Conservation (phyloP, 2,329 filamentous ascomycete species). For the Fusarium bulbicola region DNA sequence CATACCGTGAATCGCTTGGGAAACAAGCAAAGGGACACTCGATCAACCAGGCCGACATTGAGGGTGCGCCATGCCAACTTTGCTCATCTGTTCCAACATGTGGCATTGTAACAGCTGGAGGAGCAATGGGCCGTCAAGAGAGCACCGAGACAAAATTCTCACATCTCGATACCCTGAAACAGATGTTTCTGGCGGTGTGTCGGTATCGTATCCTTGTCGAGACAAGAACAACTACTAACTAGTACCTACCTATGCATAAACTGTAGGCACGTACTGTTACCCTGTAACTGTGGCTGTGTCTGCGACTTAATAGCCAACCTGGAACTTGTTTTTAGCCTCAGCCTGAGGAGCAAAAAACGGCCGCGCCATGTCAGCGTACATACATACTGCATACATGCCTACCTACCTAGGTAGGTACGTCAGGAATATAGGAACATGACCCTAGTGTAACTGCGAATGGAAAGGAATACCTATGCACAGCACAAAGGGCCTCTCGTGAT, state of each 20-base stretch:
- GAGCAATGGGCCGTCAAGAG: not conserved
- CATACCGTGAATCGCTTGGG: not conserved
- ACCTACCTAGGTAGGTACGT: not conserved
- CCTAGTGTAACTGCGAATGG: conserved; percentile 12
- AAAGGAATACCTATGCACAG: not conserved
- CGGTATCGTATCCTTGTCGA: conserved; percentile 19
- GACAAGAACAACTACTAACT: not conserved
- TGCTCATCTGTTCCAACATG: not conserved
- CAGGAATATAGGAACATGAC: conserved; percentile 16
- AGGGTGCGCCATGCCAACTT: not conserved
- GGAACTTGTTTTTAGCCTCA: not conserved
- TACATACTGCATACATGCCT: not conserved
- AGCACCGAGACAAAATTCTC: not conserved
- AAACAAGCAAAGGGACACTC: not conserved
- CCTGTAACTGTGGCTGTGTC: conserved; percentile 5
- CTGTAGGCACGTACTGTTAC: not conserved
- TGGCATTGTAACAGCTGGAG: not conserved
- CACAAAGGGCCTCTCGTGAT: conserved; percentile 29
- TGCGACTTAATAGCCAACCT: not conserved
- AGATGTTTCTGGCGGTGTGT: conserved; percentile 33
- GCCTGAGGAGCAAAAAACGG: not conserved
- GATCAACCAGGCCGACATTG: not conserved
- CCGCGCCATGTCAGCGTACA: not conserved
- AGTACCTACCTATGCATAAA: not conserved
- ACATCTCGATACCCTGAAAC: conserved; percentile 35